phyloP scores from a whole-genome alignment of 345 rosid species.

The Laguncularia racemosa region DNA sequence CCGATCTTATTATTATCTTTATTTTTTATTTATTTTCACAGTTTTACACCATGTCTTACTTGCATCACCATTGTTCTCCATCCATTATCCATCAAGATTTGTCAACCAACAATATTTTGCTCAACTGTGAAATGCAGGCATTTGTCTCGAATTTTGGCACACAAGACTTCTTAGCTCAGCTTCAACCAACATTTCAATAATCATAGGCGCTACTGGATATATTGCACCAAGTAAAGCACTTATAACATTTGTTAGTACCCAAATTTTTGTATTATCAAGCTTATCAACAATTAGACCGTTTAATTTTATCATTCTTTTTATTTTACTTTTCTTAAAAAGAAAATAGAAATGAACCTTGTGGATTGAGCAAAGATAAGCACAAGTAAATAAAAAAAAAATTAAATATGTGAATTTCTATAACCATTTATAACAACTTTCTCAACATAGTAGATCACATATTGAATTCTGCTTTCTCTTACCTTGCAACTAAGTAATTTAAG shows the following conservation, averaged over 20 bases:
- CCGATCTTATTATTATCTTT: no score
- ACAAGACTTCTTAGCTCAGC: constrained; percentile 1
- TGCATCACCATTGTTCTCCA: constrained; percentile 7
- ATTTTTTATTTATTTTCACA: no score
- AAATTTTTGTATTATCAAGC: not conserved
- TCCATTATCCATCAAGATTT: constrained; percentile 19
- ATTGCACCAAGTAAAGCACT: constrained; percentile 18
- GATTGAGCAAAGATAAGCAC: no score
- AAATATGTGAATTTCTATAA: no score
- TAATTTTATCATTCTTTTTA: no score
- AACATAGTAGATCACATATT: not conserved
- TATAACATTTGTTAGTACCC: not conserved
- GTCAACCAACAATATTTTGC: constrained; percentile 19
- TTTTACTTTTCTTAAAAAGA: no score
- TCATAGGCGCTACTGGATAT: constrained; percentile 14
- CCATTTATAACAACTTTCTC: not conserved
- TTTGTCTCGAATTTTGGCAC: constrained; percentile 15
- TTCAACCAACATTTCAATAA: constrained; percentile 5
- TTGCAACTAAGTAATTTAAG: not conserved
- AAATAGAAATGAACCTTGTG: no score
- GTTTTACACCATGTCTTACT: constrained; percentile 10
- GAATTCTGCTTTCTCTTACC: no score
- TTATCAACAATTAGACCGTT: no score
- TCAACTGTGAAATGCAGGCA: constrained; percentile 7
- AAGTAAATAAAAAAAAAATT: no score